phyloP scores from a whole-genome alignment of 768 basidiomycete genomes.

The Trametopsis cervina region DNA sequence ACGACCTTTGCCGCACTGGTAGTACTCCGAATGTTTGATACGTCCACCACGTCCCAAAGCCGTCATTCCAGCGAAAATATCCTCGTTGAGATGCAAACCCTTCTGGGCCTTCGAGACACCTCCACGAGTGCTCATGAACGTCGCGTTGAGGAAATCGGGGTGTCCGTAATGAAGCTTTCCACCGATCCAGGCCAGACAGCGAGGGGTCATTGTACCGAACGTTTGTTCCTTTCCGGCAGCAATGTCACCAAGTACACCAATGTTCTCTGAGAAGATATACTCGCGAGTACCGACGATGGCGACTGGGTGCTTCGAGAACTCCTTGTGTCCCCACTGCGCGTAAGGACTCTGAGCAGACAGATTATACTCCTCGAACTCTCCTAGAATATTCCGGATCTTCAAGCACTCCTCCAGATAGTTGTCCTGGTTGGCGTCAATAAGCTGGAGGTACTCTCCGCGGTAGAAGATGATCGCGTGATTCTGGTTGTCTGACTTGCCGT shows the following conservation, averaged over 20 bases:
- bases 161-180: constrained; percentile 99
- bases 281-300: constrained; percentile 98
- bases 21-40: constrained; percentile 99
- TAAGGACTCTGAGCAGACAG: constrained; percentile 93
- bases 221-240: constrained; percentile 99
- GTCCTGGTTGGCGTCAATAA: constrained; percentile 99
- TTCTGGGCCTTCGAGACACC: constrained; percentile 99
- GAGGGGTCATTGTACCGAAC: constrained; percentile 96
- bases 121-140: constrained; percentile 97
- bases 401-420: constrained; percentile 99
- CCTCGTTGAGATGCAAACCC: constrained; percentile 96
- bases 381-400: constrained; percentile 96
- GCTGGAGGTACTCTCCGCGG: constrained; percentile 96
- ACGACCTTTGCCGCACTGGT: constrained; percentile 98
- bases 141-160: constrained; percentile 97
- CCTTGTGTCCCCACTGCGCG: constrained; percentile 91
- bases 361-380: constrained; percentile 94
- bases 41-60: constrained; percentile 96
- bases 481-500: constrained; percentile 99
- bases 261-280: constrained; percentile 99
- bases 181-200: constrained; percentile 93
- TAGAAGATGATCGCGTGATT: constrained; percentile 99
- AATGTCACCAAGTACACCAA: constrained; percentile 97
- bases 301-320: constrained; percentile 84
- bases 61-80: constrained; percentile 99